Conservation (phyloP, 2,329 filamentous ascomycete species). For the Penicillium decumbens region DNA sequence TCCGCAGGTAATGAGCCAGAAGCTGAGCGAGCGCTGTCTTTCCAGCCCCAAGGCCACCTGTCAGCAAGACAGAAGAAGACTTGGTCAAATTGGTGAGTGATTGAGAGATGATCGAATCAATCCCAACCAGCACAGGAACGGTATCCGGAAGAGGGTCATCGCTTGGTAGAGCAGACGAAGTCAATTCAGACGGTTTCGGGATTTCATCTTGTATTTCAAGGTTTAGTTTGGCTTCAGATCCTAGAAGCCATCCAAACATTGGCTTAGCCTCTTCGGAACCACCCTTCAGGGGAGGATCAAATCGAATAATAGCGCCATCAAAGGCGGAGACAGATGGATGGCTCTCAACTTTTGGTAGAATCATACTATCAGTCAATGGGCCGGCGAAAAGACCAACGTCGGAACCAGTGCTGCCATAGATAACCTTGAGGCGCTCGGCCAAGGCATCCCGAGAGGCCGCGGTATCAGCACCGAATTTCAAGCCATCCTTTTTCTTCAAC, state of each 20-base stretch:
- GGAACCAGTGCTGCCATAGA: conserved; percentile 59
- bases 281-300: conserved; percentile 56
- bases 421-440: conserved; percentile 64
- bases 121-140: conserved; percentile 69
- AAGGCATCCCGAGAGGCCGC: conserved; percentile 73
- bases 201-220: conserved; percentile 75
- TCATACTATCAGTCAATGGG: conserved; percentile 81
- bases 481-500: conserved; percentile 57
- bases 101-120: conserved; percentile 69
- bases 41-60: conserved; percentile 82
- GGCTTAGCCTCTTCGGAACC: conserved; percentile 31
- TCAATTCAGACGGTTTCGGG: conserved; percentile 55
- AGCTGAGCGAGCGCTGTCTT: conserved; percentile 78
- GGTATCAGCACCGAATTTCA: conserved; percentile 85
- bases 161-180: conserved; percentile 37
- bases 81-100: conserved; percentile 73
- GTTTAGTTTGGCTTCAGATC: conserved; percentile 66
- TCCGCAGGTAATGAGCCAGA: conserved; percentile 67
- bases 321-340: conserved; percentile 59
- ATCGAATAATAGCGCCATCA: conserved; percentile 77
- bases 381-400: conserved; percentile 68
- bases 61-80: conserved; percentile 82
- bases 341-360: conserved; percentile 61
- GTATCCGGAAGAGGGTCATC: conserved; percentile 54
- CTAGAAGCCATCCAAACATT: conserved; percentile 63